Base-by-base conservation (phyloP, 192 early-diverging fungal species). In the Backusella macrospora region DNA sequence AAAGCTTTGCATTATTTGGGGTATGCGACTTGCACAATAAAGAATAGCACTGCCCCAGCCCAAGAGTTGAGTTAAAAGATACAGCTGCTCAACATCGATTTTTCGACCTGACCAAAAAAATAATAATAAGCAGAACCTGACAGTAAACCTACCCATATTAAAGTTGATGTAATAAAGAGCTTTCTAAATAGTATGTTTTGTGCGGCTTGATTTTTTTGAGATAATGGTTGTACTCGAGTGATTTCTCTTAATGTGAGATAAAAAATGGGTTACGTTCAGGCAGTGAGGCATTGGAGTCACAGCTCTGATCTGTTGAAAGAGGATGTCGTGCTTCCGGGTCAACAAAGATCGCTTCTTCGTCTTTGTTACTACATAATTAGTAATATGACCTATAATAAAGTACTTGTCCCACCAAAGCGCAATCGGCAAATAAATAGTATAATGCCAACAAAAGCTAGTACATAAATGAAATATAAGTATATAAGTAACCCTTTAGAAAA, bases 1-100 rank as follows among this genome's bases (percentile, higher is more conserved):
- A 78, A 85, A 90, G 80, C 94, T 96, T 81, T 92, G 88, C 71
- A 92, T 85, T 62, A 96, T 93, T 74, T 96, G 95, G 6, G 95
- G 95, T 47, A 95, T 84, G 64, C 94, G 87, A 6, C 89, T 86
- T 26, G 84, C 76, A 39, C 91, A 83, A 71, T 94, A 96, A 23
- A 94, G 81, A 12, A 88, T 48, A 0, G 92, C 93, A 55, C 90
- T 91, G 6, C 80, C 81, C 86, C 92, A 96, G 15, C 92, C 94
- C 26, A 94, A 83, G 6, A 91, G 55, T 72, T 94, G 88, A 40
- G 91, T 86, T n/a, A 91, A 21, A 0, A 74, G 12, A 42, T 78
- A 71, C 9, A 75, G 37, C 13, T 78, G 59, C 0, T 34, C 34
- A 7, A 67, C n/a, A 68, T 80, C 78, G 3, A 80, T 65, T 7